phyloP scores from a whole-genome alignment of 129 eudicot species.

The Escallonia herrerae region DNA sequence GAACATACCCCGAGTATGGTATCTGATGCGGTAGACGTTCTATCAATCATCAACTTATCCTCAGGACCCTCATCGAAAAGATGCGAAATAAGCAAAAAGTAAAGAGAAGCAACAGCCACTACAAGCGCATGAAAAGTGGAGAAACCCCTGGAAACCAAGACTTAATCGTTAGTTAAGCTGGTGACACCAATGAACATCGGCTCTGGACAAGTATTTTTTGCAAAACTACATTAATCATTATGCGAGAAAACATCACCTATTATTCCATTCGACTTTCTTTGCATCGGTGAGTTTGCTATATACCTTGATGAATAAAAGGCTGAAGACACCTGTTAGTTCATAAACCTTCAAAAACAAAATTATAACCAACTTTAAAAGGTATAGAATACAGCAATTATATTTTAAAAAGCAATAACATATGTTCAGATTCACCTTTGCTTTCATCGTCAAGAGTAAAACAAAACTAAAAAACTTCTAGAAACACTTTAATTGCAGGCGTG shows the following conservation, averaged over 20 bases:
- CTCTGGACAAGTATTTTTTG: background rate
- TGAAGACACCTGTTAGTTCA: slow-evolving; percentile 53
- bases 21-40: slow-evolving; percentile 43
- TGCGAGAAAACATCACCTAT: slow-evolving; percentile 32
- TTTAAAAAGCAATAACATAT: background rate
- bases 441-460: background rate
- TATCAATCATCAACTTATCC: slow-evolving; percentile 31
- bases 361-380: slow-evolving; percentile 8
- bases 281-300: slow-evolving; percentile 42
- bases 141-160: slow-evolving; percentile 48
- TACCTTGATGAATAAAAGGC: slow-evolving; percentile 40
- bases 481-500: no score
- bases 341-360: slow-evolving; percentile 59
- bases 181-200: slow-evolving; percentile 5
- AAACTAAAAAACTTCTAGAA: no score
- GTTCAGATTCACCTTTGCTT: slow-evolving; percentile 5
- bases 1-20: slow-evolving; percentile 51
- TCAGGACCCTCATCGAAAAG: slow-evolving; percentile 38
- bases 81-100: slow-evolving; percentile 47
- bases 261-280: slow-evolving; percentile 76
- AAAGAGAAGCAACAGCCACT: slow-evolving; percentile 49
- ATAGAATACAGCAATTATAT: background rate
- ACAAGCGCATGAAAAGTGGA: slow-evolving; percentile 77
- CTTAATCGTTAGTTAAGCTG: slow-evolving; percentile 8
- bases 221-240: slow-evolving; percentile 5